Evolutionary conservation across 1,284 basidiomycete species (phyloP).

Genomic region (Singerocomus inundabilis): DNA sequence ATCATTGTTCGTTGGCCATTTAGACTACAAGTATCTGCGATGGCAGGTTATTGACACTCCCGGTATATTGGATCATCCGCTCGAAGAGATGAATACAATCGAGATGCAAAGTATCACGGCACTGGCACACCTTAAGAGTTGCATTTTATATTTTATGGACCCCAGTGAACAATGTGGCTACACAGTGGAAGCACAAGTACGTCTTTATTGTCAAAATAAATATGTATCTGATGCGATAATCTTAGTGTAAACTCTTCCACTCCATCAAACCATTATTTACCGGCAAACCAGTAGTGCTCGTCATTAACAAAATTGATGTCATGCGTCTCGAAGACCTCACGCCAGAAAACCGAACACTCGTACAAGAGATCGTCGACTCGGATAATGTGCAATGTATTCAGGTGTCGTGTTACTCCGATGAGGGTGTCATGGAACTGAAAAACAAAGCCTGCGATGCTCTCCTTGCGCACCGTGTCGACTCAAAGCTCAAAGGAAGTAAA

Average conservation of each 20-base stretch:
- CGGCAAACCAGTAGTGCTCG: constrained; percentile 88
- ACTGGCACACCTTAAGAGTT: constrained; percentile 88
- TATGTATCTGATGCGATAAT: constrained; percentile 1
- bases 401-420: constrained; percentile 90
- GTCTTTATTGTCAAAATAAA: constrained; percentile 19
- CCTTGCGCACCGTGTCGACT: constrained; percentile 89
- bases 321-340: constrained; percentile 79
- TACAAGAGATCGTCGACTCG: constrained; percentile 80
- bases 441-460: constrained; percentile 91
- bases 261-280: constrained; percentile 95
- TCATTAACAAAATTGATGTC: constrained; percentile 96
- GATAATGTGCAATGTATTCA: constrained; percentile 75
- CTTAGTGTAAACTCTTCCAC: constrained; percentile 92
- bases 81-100: constrained; percentile 99
- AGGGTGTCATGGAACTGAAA: constrained; percentile 94
- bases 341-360: constrained; percentile 70
- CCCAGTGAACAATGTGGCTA: constrained; percentile 96
- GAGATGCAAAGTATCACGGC: constrained; percentile 99
- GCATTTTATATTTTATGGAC: constrained; percentile 96
- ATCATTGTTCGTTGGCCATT: constrained; percentile 92
- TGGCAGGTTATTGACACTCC: constrained; percentile 99
- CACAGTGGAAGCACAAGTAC: constrained; percentile 87
- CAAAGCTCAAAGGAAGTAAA: constrained; percentile 90
- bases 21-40: constrained; percentile 96
- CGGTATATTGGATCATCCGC: constrained; percentile 88